phyloP scores from a whole-genome alignment of 2,329 filamentous ascomycete genomes.

The Exophiala dermatitidis region DNA sequence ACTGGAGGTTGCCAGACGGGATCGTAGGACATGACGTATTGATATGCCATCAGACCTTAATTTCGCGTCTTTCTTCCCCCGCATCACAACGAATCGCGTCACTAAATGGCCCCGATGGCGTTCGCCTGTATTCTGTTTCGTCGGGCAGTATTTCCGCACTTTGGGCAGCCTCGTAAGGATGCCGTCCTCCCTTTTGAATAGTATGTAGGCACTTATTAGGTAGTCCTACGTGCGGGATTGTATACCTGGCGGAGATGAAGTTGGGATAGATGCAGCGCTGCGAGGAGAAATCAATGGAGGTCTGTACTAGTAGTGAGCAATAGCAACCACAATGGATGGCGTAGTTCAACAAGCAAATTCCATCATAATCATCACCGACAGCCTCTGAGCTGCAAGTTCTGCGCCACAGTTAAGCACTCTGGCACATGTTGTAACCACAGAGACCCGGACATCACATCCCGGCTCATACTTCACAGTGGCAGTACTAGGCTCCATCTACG shows the following conservation, averaged over 20 bases:
- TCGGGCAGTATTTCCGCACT: neutral
- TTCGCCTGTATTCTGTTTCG: neutral
- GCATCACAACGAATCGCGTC: slow-evolving; percentile 16
- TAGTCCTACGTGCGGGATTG: neutral
- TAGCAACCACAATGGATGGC: too few species aligned
- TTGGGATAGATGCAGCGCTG: too few species aligned
- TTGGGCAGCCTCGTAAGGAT: neutral
- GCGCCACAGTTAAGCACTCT: too few species aligned
- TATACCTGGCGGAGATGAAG: too few species aligned
- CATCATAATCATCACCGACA: too few species aligned
- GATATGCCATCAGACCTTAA: neutral
- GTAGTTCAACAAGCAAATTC: too few species aligned
- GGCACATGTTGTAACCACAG: too few species aligned
- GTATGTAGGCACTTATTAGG: neutral
- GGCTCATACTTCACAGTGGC: neutral
- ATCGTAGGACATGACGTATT: neutral
- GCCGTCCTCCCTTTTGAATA: too few species aligned
- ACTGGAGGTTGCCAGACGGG: neutral
- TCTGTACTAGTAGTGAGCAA: too few species aligned
- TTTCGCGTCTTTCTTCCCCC: slow-evolving; percentile 14
- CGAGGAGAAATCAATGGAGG: too few species aligned
- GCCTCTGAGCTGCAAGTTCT: too few species aligned
- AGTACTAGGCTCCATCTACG: neutral
- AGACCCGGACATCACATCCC: too few species aligned
- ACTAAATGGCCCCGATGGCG: slow-evolving; percentile 4